Evolutionary conservation across 2,329 filamentous ascomycete genomes (phyloP), one percentile per base, ranked within the genome.

Genomic region (Colletotrichum incanum): DNA sequence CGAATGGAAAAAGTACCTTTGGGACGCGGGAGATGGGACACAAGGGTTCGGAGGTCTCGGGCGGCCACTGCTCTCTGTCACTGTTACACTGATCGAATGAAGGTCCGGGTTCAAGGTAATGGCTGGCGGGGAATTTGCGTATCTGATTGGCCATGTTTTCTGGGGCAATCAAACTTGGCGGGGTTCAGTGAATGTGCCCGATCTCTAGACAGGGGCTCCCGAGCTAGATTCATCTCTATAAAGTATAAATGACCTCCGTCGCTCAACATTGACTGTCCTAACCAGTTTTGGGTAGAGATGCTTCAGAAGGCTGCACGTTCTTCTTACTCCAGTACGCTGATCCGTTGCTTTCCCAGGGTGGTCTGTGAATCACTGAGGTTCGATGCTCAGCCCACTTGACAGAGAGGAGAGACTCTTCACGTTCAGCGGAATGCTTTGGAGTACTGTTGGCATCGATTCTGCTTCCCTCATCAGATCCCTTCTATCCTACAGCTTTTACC

Each of bases 41-140:
- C 45, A 59, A 64, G 52, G 65, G 59, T 69, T 64, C 69, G 69
- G 69, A 72, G 69, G 69, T 69, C 69, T 69, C 69, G 65, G 69
- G 31, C 54, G 37, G 39, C 49, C 5, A 54, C 47, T 34, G 56
- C 56, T 54, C 28, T 37, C 50, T 72, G 59, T 64, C 59, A 69
- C 59, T 37, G 47, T 43, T 43, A 47, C 56, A 67, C 43, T 70
- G 64, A 31, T 71, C 23, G 26, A 59, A 34, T 56, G 43, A 41
- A 56, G 64, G 66, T 16, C 65, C 58, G 14, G 56, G 56, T 34
- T 47, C 39, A 34, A 41, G 56, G 50, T 41, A 20, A 50, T 47
- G 20, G 31, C 61, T 45, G 63, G 63, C 39, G 20, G 39, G 62
- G 64, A 61, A 56, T 62, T 37, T 26, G 56, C 41, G 20, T 8